phyloP scores from a whole-genome alignment of 2,329 filamentous ascomycete species.

The Hirsutella rhossiliensis region DNA sequence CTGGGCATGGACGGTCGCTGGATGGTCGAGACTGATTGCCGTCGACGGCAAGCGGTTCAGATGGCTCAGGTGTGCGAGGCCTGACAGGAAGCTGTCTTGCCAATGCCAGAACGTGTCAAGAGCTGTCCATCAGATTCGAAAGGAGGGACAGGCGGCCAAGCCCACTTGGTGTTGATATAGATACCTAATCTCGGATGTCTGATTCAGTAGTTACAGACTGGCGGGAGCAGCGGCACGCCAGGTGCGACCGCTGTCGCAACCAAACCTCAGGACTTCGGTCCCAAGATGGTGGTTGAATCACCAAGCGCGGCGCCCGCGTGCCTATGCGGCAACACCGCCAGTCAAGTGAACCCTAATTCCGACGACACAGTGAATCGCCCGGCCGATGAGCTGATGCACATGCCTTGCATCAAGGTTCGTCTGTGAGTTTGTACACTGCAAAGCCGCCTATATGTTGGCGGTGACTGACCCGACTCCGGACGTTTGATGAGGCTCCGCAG shows the following conservation, averaged over 20 bases:
- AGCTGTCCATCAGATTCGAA: not conserved
- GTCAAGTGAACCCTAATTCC: not conserved
- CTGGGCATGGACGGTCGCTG: conserved; percentile 8
- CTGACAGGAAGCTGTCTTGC: not conserved
- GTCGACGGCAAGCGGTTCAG: not conserved
- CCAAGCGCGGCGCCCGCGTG: not conserved
- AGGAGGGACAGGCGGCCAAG: not conserved
- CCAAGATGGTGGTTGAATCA: not conserved
- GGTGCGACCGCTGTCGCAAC: not conserved
- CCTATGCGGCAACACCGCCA: not conserved
- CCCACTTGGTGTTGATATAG: not conserved
- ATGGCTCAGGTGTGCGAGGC: not conserved
- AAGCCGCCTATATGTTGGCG: too few species aligned
- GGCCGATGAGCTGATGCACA: too few species aligned
- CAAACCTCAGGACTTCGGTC: not conserved
- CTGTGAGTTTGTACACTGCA: too few species aligned
- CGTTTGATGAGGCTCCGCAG: too few species aligned
- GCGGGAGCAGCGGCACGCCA: not conserved
- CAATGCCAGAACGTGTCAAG: not conserved
- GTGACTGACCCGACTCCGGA: too few species aligned
- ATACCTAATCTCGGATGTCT: not conserved
- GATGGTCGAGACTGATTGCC: not conserved
- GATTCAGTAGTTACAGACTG: conserved; percentile 5
- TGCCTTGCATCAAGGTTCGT: too few species aligned
- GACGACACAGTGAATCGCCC: not conserved